Percentiles rank a stretch among this genome's conserved stretches.
phyloP scores from a whole-genome alignment of 148 eudicot genomes.

The Euryodendron excelsum region DNA sequence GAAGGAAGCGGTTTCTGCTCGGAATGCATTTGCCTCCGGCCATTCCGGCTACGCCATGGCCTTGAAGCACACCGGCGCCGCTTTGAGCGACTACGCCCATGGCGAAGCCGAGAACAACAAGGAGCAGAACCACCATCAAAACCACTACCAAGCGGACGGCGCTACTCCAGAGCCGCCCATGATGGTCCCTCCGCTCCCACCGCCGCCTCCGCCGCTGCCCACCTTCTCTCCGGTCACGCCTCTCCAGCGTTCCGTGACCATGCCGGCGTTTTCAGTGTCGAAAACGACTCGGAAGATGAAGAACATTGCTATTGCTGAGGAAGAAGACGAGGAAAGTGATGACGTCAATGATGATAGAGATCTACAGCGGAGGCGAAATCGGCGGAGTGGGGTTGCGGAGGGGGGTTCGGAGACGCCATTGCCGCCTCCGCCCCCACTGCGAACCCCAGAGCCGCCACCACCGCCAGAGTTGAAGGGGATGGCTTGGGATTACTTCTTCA shows the following conservation, averaged over 20 bases:
- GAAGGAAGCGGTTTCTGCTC: slow-evolving; percentile 76
- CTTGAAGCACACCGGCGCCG: slow-evolving; percentile 74
- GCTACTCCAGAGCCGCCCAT: slow-evolving; percentile 26
- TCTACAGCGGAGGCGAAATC: slow-evolving; percentile 23
- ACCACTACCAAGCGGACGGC: slow-evolving; percentile 14
- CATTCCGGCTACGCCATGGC: slow-evolving; percentile 71
- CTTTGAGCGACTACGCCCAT: slow-evolving; percentile 73
- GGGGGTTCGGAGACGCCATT: slow-evolving; percentile 15
- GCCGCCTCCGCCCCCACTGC: slow-evolving; percentile 19
- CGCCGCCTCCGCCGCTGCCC: slow-evolving; percentile 84
- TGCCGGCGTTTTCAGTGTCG: slow-evolving; percentile 64
- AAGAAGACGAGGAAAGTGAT: slow-evolving; percentile 33
- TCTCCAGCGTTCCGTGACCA: slow-evolving; percentile 69
- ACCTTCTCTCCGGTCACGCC: slow-evolving; percentile 61
- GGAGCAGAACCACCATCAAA: background rate
- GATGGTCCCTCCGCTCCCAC: slow-evolving; percentile 50
- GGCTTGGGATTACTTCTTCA: slow-evolving; percentile 91
- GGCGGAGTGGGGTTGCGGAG: slow-evolving; percentile 7
- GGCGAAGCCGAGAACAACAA: slow-evolving; percentile 50
- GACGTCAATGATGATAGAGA: slow-evolving; percentile 33
- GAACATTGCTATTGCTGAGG: slow-evolving; percentile 36
- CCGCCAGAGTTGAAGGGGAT: slow-evolving; percentile 53
- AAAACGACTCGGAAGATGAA: slow-evolving; percentile 59
- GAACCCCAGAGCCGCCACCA: slow-evolving; percentile 35
- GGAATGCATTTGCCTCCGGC: slow-evolving; percentile 74